Base-by-base conservation (phyloP, 2,329 filamentous ascomycete species). In the Aspergillus uvarum region DNA sequence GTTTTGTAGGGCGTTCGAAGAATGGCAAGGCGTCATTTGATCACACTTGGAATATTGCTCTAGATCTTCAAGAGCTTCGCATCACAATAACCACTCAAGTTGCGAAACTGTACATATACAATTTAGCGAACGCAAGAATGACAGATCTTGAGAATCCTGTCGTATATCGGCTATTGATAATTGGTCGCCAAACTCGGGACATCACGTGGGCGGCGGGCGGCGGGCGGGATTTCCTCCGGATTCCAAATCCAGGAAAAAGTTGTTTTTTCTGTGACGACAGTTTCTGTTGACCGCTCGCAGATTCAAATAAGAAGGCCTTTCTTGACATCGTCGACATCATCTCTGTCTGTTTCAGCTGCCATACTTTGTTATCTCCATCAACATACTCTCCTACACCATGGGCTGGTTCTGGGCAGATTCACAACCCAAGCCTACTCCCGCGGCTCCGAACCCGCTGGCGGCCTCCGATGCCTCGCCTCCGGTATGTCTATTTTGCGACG, bases 391-490 rank as follows among this genome's bases (percentile, higher is more conserved):
- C 26, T 54, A 58, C 61, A 70, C 67, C 59, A 89, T 89, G 87
- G 87, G 87, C 70, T 89, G 87, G 87, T 89, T 89, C 69, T 89
- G 87, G 87, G 85, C 86, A 77, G 85, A 89, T 62, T 70, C 78
- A 21, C 73, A 75, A 56, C 66, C 79, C 56, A 72, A 74, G 58
- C 62, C 74, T 50, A 69, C 70, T 60, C 72, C 77, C 64, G 65
- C 68, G 67, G 78, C 80, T 63, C 81, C 82, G 62, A 82, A 81
- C 69, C 79, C 77, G 61, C 74, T 80, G 62, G 77, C 81, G 32
- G 72, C 72, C 63, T 74, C 80, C 53, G 76, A 77, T 67, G 80
- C 79, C 58, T 74, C 82, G 67, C 83, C 84, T 77, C 85, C 85
- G 51, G 85, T 87, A 79, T 64, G 80, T 73, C 56, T 19, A 44